These are phyloP conservation scores for Didymella glomerata DNA, from an alignment of 2,329 filamentous ascomycete species.

Conservation along the genomic window DNA sequence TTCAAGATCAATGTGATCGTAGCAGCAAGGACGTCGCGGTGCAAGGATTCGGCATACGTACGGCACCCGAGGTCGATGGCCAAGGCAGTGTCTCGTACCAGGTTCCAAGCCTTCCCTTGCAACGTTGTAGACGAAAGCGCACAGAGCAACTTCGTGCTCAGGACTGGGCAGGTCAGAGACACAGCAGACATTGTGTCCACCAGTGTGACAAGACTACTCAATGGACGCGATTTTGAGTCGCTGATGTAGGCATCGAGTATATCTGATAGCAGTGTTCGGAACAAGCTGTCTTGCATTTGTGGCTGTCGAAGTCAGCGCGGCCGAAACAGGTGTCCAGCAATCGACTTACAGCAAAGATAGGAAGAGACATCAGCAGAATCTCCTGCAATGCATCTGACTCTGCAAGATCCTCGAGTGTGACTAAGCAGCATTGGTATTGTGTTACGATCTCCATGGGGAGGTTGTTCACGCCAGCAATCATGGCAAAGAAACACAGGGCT, in stretches of 20 bases:
- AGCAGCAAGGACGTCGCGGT: conserved; percentile 31
- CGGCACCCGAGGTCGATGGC: conserved; percentile 22
- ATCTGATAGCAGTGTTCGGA: conserved; percentile 27
- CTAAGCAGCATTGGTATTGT: conserved; percentile 35
- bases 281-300: conserved; percentile 28
- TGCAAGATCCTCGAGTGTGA: conserved; percentile 14
- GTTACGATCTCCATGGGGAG: conserved; percentile 32
- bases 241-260: conserved; percentile 28
- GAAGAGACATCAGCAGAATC: conserved; percentile 36
- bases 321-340: neutral
- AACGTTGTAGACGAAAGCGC: conserved; percentile 38
- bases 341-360: conserved; percentile 39
- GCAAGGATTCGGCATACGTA: conserved; percentile 22
- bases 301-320: conserved; percentile 27
- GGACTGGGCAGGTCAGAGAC: conserved; percentile 18
- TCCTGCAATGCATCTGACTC: conserved; percentile 28
- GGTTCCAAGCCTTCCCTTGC: conserved; percentile 30
- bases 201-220: conserved; percentile 25
- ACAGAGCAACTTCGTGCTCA: conserved; percentile 35
- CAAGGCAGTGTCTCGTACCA: conserved; percentile 21
- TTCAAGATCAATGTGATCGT: conserved; percentile 44
- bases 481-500: conserved; percentile 41
- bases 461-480: conserved; percentile 32
- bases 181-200: conserved; percentile 30
- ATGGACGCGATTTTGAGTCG: conserved; percentile 10